These are phyloP conservation scores for Tetraselmis chui DNA, from an alignment of 139 green algal species.

Conservation along the genomic window DNA sequence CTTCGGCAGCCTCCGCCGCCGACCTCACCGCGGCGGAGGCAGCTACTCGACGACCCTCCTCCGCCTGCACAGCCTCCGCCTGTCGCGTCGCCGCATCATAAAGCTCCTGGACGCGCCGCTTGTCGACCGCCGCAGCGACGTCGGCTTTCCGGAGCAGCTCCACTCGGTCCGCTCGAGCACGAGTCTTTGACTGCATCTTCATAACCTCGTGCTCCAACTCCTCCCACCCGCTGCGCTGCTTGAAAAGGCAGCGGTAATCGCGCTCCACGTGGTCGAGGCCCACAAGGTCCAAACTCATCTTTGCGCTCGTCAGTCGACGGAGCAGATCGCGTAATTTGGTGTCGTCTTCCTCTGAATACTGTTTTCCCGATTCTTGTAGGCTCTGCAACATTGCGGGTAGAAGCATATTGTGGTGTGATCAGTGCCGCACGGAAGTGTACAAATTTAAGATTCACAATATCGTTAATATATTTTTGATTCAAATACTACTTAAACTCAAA, in stretches of 20 bases:
- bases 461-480: no score
- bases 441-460: no score
- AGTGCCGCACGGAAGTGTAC: no score
- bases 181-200: not conserved
- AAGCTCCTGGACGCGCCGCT: not conserved
- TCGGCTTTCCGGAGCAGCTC: not conserved
- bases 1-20: not conserved
- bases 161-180: not conserved
- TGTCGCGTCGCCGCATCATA: not conserved
- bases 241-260: not conserved
- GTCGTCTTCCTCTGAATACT: not conserved
- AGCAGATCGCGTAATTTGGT: not conserved
- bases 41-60: not conserved
- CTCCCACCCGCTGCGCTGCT: not conserved
- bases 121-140: not conserved
- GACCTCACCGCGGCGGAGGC: no score
- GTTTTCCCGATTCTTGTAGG: not conserved
- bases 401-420: no score
- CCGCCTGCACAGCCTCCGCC: not conserved
- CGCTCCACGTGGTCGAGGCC: not conserved
- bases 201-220: not conserved
- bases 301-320: not conserved
- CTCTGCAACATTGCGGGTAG: no score
- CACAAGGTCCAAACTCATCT: not conserved
- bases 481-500: no score